Percentiles rank a stretch among this genome's conserved stretches.
These are phyloP conservation scores for Xylona heveae DNA, from an alignment of 495 filamentous ascomycete species.

Conservation along the genomic window DNA sequence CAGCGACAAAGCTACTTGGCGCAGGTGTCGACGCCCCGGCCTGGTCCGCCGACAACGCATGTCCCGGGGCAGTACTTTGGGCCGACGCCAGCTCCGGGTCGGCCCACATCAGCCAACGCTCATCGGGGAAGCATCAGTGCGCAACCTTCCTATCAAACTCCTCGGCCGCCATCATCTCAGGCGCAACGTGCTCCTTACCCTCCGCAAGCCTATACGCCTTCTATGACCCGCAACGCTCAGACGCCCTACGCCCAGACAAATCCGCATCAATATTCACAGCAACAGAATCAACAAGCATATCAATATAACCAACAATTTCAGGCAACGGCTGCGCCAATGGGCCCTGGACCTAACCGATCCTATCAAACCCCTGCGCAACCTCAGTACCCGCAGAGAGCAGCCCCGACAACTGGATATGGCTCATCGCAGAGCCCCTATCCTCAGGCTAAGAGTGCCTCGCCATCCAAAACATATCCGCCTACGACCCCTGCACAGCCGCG, in stretches of 20 bases:
- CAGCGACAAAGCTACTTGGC: no score
- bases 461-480: slow-evolving; percentile 3
- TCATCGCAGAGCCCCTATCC: no score
- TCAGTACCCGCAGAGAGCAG: not conserved
- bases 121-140: no score
- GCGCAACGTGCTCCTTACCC: slow-evolving; percentile 2
- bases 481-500: slow-evolving; percentile 1
- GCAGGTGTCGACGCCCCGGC: no score
- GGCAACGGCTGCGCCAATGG: not conserved
- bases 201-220: slow-evolving; percentile 3
- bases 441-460: not conserved
- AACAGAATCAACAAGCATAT: slow-evolving; percentile 1
- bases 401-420: no score
- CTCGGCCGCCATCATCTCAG: slow-evolving; percentile 2
- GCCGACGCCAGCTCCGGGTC: no score
- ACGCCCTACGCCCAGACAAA: slow-evolving; percentile 3
- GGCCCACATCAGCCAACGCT: no score
- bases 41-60: no score
- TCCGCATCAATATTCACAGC: slow-evolving; percentile 4
- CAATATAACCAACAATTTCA: not conserved
- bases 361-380: slow-evolving; percentile 1
- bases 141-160: not conserved
- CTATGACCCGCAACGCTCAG: slow-evolving; percentile 2
- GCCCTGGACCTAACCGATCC: not conserved
- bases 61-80: no score